phyloP scores from a whole-genome alignment of 371 early-diverging fungal genomes.

The Mortierella sp. region DNA sequence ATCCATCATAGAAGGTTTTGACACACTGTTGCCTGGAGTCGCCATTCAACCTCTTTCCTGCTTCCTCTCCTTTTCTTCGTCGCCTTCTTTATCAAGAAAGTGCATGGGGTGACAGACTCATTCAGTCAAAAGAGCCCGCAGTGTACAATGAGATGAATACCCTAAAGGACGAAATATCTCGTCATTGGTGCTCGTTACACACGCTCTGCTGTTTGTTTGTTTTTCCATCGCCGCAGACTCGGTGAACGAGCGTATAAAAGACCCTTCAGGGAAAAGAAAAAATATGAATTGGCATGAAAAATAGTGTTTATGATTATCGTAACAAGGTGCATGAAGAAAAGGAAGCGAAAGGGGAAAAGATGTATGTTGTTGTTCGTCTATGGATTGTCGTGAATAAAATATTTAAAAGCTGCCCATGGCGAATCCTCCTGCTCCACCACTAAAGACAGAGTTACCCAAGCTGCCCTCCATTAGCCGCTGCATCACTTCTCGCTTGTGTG shows the following conservation, averaged over 20 bases:
- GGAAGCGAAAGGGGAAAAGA: background rate
- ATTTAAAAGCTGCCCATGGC: background rate
- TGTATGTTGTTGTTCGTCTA: background rate
- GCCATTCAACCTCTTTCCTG: too few relatives aligned
- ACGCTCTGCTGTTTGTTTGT: too few relatives aligned
- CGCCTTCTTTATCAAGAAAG: background rate
- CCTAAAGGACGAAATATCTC: background rate
- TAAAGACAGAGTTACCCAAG: slow-evolving; percentile 12
- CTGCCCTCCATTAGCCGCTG: slow-evolving; percentile 36
- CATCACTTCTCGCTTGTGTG: slow-evolving; percentile 50
- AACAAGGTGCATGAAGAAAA: background rate
- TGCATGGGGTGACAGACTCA: background rate
- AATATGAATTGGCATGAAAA: background rate
- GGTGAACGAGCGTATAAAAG: too few relatives aligned
- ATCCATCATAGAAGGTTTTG: too few relatives aligned
- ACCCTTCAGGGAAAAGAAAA: background rate
- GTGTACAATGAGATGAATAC: background rate
- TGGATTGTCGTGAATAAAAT: background rate
- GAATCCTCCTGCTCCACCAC: slow-evolving; percentile 4
- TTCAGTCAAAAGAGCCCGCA: background rate
- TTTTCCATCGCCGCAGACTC: too few relatives aligned
- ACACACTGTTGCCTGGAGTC: too few relatives aligned
- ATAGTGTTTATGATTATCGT: background rate
- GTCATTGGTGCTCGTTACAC: background rate
- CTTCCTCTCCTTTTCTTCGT: too few relatives aligned